These are phyloP conservation scores for Theileria annulata DNA, from an alignment of 169 alveolate species.

Conservation along the genomic window DNA sequence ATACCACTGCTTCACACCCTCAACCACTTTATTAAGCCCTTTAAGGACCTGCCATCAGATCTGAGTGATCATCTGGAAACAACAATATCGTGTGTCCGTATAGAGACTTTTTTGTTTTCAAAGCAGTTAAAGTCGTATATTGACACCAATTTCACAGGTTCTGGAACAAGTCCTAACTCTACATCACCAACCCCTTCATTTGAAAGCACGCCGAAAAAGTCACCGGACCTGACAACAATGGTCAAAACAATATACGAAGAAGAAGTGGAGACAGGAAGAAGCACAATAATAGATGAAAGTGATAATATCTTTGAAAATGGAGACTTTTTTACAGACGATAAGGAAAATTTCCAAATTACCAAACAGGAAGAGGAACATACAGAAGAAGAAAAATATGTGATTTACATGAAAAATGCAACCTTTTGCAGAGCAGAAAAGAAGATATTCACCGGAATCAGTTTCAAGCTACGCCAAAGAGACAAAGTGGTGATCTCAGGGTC, in stretches of 20 bases:
- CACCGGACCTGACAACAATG: neutral
- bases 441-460: conserved; percentile 10
- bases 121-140: conserved; percentile 51
- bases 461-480: conserved; percentile 30
- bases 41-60: conserved; percentile 54
- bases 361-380: neutral
- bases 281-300: neutral
- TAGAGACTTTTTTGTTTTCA: conserved; percentile 38
- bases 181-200: neutral
- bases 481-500: conserved; percentile 46
- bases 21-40: conserved; percentile 56
- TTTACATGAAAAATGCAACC: conserved; percentile 35
- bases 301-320: neutral
- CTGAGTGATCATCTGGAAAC: conserved; percentile 63
- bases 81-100: conserved; percentile 52
- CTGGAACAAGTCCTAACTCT: neutral
- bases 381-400: conserved; percentile 43
- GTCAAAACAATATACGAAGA: neutral
- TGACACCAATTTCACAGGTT: conserved; percentile 23
- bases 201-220: neutral
- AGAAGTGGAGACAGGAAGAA: neutral
- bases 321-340: neutral
- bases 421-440: conserved; percentile 20
- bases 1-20: conserved; percentile 62
- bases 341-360: neutral